phyloP scores from a whole-genome alignment of 768 basidiomycete species.

The Scleroderma bovista region DNA sequence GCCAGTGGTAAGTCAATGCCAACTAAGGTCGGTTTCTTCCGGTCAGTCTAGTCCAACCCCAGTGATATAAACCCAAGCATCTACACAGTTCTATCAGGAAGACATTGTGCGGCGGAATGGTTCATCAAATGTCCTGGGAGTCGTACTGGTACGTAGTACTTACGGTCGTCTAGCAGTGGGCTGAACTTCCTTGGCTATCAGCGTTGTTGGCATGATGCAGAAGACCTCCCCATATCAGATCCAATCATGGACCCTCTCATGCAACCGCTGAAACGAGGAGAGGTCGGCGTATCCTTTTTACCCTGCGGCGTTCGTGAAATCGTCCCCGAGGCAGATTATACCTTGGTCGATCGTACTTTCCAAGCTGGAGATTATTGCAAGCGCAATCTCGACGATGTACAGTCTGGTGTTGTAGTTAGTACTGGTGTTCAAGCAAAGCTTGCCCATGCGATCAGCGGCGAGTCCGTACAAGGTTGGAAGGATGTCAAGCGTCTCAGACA shows the following conservation, averaged over 20 bases:
- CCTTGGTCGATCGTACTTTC: slow-evolving; percentile 71
- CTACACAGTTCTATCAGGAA: slow-evolving; percentile 55
- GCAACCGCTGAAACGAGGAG: slow-evolving; percentile 68
- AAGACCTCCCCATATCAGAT: slow-evolving; percentile 50
- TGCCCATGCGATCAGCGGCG: slow-evolving; percentile 67
- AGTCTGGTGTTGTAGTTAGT: slow-evolving; percentile 69
- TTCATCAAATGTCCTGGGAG: slow-evolving; percentile 42
- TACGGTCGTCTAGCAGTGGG: slow-evolving; percentile 4
- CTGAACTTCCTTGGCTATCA: slow-evolving; percentile 24
- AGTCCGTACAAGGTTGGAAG: slow-evolving; percentile 59
- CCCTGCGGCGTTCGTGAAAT: slow-evolving; percentile 57
- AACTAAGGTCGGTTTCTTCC: slow-evolving; percentile 26
- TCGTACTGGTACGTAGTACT: slow-evolving; percentile 54
- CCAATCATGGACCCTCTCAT: slow-evolving; percentile 61
- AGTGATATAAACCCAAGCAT: background rate
- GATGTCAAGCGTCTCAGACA: slow-evolving; percentile 51
- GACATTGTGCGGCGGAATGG: slow-evolving; percentile 54
- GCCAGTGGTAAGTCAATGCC: slow-evolving; percentile 16
- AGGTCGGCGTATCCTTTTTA: slow-evolving; percentile 77
- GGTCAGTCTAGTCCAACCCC: background rate
- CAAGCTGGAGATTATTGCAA: slow-evolving; percentile 81
- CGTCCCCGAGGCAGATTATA: slow-evolving; percentile 60
- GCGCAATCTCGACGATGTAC: slow-evolving; percentile 64
- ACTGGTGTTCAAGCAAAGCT: slow-evolving; percentile 60
- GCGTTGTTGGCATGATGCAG: slow-evolving; percentile 89